Evolutionary conservation across 768 basidiomycete species (phyloP).

Genomic region (Tulasnella sp.): DNA sequence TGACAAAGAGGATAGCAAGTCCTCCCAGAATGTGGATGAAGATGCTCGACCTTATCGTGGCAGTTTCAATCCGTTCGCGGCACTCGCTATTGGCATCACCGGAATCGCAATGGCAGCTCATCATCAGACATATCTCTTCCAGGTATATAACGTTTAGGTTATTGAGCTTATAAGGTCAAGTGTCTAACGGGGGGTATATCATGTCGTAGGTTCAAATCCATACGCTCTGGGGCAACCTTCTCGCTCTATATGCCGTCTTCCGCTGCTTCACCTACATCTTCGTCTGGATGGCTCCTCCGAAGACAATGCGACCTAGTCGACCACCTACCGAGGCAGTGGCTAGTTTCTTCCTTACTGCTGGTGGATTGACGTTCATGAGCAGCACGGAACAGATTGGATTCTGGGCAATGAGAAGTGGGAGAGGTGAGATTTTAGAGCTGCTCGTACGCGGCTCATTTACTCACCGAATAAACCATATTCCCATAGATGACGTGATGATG

Average conservation of each 20-base stretch:
- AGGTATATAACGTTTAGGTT: too few species aligned
- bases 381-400: conserved; percentile 82
- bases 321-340: conserved; percentile 89
- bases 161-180: background rate
- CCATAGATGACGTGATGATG: conserved; percentile 76
- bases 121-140: conserved; percentile 81
- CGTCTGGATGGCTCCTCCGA: conserved; percentile 76
- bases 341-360: conserved; percentile 74
- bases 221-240: conserved; percentile 76
- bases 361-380: conserved; percentile 81
- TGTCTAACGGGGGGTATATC: background rate
- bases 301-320: conserved; percentile 73
- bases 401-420: conserved; percentile 80
- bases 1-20: background rate
- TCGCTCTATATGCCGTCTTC: conserved; percentile 62
- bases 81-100: conserved; percentile 84
- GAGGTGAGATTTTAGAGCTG: conserved; percentile 45
- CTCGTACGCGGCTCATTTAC: background rate
- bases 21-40: background rate
- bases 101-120: conserved; percentile 92
- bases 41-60: conserved; percentile 40
- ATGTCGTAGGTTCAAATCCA: conserved; percentile 67
- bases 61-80: conserved; percentile 87
- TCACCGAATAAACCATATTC: conserved; percentile 1
- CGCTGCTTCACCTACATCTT: conserved; percentile 89